Evolutionary conservation across 768 basidiomycete species (phyloP), one percentile per base, ranked within the genome.

Genomic region (Cystobasidium ongulense): DNA sequence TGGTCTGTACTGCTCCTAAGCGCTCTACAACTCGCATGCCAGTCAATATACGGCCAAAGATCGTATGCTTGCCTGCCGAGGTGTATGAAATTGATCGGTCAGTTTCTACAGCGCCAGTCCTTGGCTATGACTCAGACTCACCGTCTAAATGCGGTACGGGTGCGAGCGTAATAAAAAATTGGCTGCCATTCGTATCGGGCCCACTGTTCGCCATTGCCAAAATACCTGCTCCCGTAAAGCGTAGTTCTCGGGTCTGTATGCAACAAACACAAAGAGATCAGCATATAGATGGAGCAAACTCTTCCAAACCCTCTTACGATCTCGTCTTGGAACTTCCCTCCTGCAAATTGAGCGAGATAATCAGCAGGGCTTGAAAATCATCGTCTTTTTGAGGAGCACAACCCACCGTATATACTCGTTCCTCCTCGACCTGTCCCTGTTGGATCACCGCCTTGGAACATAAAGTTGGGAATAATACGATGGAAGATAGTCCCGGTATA

Each of bases 141-240:
- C 63, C 63, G 33, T 75, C 72, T 29, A 75, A 54, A 43, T 75
- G 66, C 0, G 67, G 71, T 18, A 71, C 73, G 31, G 65, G 67
- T 33, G 63, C 82, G 36, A 82, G 78, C 65, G 79, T 79, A 80
- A 79, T 78, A 74, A 79, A 79, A 77, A 81, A 81, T 74, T 81
- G 80, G 75, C 3, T 71, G 76, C 83, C 83, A 78, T 83, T 84
- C 17, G 82, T 83, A 75, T 84, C 83, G 1, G 83, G 83, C 7
- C 81, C 82, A 33, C 78, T 79, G 74, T 83, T 83, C 21, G 83
- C 83, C 82, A 84, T 84, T 23, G 80, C 92, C 29, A 98, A 87
- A 73, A 97, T 93, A 0, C 95, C 95, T 52, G 94, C 93, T 21
- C 95, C 95, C 1, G 92, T 93, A 83, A 97, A 97, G 61, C 93